These are phyloP conservation scores for Tulasnella sp. DNA, from an alignment of 768 basidiomycete genomes.

Conservation along the genomic window DNA sequence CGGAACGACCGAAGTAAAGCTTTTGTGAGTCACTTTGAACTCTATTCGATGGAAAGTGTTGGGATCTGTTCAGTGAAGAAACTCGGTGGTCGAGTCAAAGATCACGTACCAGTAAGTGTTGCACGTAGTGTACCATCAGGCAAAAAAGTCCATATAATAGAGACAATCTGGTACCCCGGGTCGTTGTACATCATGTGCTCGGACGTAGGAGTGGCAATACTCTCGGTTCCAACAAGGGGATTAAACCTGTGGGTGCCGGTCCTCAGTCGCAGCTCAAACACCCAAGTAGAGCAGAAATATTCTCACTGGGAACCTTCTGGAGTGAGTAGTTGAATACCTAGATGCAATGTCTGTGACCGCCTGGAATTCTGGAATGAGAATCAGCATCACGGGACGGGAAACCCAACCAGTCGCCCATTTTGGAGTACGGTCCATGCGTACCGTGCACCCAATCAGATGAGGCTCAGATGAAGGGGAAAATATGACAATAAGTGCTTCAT, in stretches of 20 bases:
- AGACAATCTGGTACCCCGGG: not conserved
- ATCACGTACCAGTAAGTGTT: not conserved
- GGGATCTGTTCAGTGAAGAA: not conserved
- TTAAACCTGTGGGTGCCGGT: not conserved
- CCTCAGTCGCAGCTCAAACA: not conserved
- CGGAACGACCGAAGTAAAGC: no score
- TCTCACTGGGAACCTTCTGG: not conserved
- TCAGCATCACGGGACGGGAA: no score
- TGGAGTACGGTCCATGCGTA: not conserved
- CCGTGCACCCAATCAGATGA: not conserved
- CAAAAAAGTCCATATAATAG: not conserved
- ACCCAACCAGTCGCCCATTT: not conserved
- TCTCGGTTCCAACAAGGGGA: not conserved
- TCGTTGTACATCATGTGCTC: rapidly evolving
- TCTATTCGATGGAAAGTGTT: not conserved
- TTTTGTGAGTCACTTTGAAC: not conserved
- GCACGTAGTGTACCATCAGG: not conserved
- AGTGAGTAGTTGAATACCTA: not conserved
- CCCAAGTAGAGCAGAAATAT: not conserved
- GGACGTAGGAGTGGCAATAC: not conserved
- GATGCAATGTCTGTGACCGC: not conserved
- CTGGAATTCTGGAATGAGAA: not conserved
- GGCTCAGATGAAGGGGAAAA: not conserved
- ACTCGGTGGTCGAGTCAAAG: not conserved
- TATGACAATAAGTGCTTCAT: not conserved